phyloP scores from a whole-genome alignment of 371 early-diverging fungal genomes.

The Capillidium rhysosporum region DNA sequence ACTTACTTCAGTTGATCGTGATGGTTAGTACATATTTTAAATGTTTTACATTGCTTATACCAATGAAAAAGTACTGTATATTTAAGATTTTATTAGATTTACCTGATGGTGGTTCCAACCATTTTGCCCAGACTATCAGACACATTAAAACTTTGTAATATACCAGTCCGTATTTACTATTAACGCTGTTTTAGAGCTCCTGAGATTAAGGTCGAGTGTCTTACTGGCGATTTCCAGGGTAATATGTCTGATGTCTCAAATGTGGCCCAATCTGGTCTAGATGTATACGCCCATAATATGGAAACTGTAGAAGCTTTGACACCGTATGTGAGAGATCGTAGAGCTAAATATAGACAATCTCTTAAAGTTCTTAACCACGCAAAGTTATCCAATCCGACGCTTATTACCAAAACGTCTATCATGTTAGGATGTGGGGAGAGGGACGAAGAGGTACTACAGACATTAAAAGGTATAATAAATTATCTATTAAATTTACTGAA shows the following conservation, averaged over 20 bases:
- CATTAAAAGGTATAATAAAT: conserved; percentile 40
- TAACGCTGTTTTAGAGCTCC: conserved; percentile 39
- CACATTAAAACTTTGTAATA: conserved; percentile 62
- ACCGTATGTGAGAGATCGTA: conserved; percentile 79
- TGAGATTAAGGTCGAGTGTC: conserved; percentile 83
- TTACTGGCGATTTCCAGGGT: conserved; percentile 91
- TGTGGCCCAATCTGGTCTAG: conserved; percentile 77
- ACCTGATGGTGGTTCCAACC: conserved; percentile 78
- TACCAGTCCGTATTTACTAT: background rate
- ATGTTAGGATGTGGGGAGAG: conserved; percentile 96
- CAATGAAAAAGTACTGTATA: conserved; percentile 1
- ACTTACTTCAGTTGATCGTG: conserved; percentile 91
- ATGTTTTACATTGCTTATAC: background rate
- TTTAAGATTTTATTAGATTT: conserved; percentile 31
- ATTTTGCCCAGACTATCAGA: conserved; percentile 82
- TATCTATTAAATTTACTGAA: background rate
- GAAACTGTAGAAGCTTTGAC: conserved; percentile 91
- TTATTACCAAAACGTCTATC: conserved; percentile 91
- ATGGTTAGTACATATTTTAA: conserved; percentile 24
- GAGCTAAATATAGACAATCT: conserved; percentile 86
- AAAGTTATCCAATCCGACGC: conserved; percentile 47
- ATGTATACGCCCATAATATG: conserved; percentile 97
- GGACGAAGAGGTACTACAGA: conserved; percentile 75
- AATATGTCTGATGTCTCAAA: conserved; percentile 47
- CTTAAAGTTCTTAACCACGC: conserved; percentile 73